Evolutionary conservation across 768 basidiomycete genomes (phyloP).

Genomic region (Lactarius psammicola): DNA sequence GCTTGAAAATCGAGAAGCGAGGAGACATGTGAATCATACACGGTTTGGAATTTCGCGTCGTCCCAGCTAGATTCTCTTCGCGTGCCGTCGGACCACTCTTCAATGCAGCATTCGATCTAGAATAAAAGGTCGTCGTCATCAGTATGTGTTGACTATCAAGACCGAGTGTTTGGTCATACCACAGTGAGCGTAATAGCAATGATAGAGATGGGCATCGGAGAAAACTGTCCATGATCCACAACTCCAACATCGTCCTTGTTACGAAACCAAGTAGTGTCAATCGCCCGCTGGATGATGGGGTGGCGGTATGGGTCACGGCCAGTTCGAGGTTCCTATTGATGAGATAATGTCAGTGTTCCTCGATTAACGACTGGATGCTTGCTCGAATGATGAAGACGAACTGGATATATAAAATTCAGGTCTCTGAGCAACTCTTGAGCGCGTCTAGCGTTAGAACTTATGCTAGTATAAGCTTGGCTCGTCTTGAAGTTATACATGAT

Average conservation of each 20-base stretch:
- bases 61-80: background rate
- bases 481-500: slow-evolving; percentile 4
- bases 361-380: background rate
- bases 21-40: background rate
- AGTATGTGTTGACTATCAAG: too few relatives aligned
- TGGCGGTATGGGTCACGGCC: slow-evolving; percentile 4
- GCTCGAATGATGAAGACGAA: background rate
- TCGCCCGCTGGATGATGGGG: slow-evolving; percentile 11
- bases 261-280: slow-evolving; percentile 9
- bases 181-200: slow-evolving; percentile 9
- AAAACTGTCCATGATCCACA: background rate
- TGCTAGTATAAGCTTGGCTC: slow-evolving; percentile 1
- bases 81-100: slow-evolving; percentile 4
- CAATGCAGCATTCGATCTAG: slow-evolving; percentile 2
- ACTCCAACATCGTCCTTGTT: slow-evolving; percentile 8
- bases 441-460: background rate
- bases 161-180: background rate
- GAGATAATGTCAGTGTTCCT: background rate
- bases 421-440: slow-evolving; percentile 13
- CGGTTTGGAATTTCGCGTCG: background rate
- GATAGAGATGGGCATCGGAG: background rate
- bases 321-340: background rate
- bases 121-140: background rate
- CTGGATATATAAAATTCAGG: slow-evolving; percentile 18
- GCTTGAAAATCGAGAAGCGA: background rate